These are phyloP conservation scores for Polyporus tsugae DNA, from an alignment of 1,284 basidiomycete species.

Conservation along the genomic window DNA sequence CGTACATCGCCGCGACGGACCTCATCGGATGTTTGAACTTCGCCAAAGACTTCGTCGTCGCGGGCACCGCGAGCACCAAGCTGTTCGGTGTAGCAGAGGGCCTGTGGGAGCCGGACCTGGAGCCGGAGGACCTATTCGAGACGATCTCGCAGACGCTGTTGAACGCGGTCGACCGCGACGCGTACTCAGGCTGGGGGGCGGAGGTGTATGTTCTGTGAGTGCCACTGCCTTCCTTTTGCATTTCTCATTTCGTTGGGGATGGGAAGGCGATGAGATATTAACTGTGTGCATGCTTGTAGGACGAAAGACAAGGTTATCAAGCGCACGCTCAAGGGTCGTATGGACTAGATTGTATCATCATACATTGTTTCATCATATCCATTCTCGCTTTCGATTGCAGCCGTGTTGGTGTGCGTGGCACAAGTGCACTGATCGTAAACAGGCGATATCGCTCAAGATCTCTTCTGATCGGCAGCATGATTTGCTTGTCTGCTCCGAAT, in stretches of 20 bases:
- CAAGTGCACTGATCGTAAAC: neutral
- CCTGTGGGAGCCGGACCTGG: slow-evolving; percentile 97
- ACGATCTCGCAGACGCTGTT: slow-evolving; percentile 97
- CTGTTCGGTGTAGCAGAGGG: slow-evolving; percentile 98
- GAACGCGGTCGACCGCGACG: slow-evolving; percentile 96
- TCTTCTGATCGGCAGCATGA: too few species aligned
- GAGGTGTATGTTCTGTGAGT: slow-evolving; percentile 96
- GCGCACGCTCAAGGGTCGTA: slow-evolving; percentile 87
- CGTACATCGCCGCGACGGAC: slow-evolving; percentile 97
- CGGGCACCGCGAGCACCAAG: slow-evolving; percentile 93
- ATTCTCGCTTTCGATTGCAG: slow-evolving; percentile 23
- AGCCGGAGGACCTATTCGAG: slow-evolving; percentile 97
- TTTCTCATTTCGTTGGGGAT: neutral
- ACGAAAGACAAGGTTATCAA: slow-evolving; percentile 89
- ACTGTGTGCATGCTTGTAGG: slow-evolving; percentile 49
- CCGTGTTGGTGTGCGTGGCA: neutral
- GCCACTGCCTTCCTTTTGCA: neutral
- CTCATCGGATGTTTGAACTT: slow-evolving; percentile 96
- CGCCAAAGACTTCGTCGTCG: slow-evolving; percentile 97
- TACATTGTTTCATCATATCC: slow-evolving; percentile 25
- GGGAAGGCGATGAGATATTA: neutral
- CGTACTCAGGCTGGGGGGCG: slow-evolving; percentile 97
- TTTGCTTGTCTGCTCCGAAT: neutral
- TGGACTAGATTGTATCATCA: slow-evolving; percentile 72
- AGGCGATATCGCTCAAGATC: neutral